Conservation (phyloP, 768 basidiomycete species). For the Thelephora ganbajun region DNA sequence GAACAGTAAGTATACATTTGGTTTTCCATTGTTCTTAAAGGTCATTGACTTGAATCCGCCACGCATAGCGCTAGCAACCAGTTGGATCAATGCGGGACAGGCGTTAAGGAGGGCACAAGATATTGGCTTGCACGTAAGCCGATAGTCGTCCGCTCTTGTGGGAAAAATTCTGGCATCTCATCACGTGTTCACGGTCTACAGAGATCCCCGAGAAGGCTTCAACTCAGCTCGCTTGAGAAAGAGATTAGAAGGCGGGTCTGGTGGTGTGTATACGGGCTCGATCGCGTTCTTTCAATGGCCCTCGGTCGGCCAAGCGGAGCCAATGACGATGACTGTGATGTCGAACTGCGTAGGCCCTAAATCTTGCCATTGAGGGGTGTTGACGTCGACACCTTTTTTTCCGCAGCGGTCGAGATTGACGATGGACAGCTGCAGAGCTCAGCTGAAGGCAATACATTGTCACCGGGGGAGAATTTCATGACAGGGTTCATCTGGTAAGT, state of each 20-base stretch:
- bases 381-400: too few species aligned
- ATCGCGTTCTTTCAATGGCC: constrained; percentile 10
- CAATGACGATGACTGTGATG: constrained; percentile 10
- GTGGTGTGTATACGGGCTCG: constrained; percentile 12
- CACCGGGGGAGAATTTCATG: constrained; percentile 5
- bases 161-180: background rate
- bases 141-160: background rate
- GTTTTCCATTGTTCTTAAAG: background rate
- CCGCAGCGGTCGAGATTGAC: constrained; percentile 9
- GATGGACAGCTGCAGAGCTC: constrained; percentile 7
- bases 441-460: constrained; percentile 3
- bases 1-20: constrained; percentile 6
- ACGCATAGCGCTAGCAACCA: constrained; percentile 9
- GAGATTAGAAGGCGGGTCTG: constrained; percentile 11
- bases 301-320: constrained; percentile 11
- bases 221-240: constrained; percentile 7
- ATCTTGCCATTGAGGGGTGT: background rate
- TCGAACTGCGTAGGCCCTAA: constrained; percentile 8
- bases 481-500: constrained; percentile 11
- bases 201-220: constrained; percentile 6
- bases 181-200: background rate
- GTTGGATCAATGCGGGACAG: constrained; percentile 11
- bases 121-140: constrained; percentile 9
- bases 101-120: constrained; percentile 11
- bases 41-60: background rate